Evolutionary conservation across 2,329 filamentous ascomycete species (phyloP).

Genomic region (Cordyceps tenuipes): DNA sequence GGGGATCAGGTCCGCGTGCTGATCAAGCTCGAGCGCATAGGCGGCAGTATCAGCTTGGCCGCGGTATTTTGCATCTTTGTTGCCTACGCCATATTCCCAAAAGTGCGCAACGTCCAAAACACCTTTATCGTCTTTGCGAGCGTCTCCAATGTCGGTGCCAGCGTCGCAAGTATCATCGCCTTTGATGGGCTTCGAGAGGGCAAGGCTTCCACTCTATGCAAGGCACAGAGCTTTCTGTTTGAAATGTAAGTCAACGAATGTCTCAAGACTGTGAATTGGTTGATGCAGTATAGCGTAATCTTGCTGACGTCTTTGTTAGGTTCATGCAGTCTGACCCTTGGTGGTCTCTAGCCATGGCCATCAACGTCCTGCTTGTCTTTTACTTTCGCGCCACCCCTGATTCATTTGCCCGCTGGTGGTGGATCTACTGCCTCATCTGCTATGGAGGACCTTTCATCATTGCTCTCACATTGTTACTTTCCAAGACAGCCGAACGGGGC

Average conservation of each 20-base stretch:
- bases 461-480: conserved; percentile 55
- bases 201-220: conserved; percentile 48
- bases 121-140: conserved; percentile 56
- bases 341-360: conserved; percentile 75
- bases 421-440: conserved; percentile 60
- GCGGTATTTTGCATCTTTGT: conserved; percentile 44
- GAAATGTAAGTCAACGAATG: conserved; percentile 49
- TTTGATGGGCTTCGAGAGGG: conserved; percentile 53
- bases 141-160: conserved; percentile 50
- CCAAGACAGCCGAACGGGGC: conserved; percentile 31
- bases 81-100: conserved; percentile 41
- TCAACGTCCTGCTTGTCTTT: conserved; percentile 68
- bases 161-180: conserved; percentile 62
- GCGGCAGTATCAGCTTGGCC: conserved; percentile 44
- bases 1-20: conserved; percentile 32
- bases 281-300: background rate
- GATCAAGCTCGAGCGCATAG: conserved; percentile 42
- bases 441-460: conserved; percentile 66
- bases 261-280: background rate
- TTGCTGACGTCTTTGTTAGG: conserved; percentile 31
- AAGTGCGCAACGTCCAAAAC: conserved; percentile 50
- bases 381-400: conserved; percentile 53
- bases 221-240: conserved; percentile 51
- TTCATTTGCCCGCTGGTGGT: conserved; percentile 63
- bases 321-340: conserved; percentile 70